Conservation (phyloP, 2,329 filamentous ascomycete genomes). For the Colletotrichum abscissum region DNA sequence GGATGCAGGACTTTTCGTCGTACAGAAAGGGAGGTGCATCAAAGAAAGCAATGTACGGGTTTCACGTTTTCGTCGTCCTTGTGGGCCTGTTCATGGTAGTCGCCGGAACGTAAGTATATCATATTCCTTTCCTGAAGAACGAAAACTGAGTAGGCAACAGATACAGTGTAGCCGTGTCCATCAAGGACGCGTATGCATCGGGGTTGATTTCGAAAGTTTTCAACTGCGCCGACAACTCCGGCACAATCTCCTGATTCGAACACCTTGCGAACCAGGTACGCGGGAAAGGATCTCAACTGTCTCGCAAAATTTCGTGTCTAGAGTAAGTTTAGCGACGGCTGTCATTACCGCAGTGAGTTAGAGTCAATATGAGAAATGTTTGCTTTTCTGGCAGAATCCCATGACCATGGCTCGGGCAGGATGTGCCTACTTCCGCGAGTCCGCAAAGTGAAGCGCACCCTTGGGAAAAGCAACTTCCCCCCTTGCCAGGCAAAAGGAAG, state of each 20-base stretch:
- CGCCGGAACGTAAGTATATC: constrained; percentile 41
- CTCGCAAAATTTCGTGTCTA: neutral
- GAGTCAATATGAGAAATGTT: neutral
- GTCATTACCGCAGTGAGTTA: neutral
- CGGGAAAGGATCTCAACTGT: neutral
- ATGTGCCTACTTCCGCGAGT: neutral
- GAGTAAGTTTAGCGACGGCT: neutral
- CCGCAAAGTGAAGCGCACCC: neutral
- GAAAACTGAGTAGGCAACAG: neutral
- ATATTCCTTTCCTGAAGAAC: neutral
- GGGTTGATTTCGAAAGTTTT: constrained; percentile 41
- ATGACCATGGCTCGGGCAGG: neutral
- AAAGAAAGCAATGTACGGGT: constrained; percentile 35
- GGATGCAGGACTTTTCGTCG: constrained; percentile 39
- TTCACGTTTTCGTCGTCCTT: constrained; percentile 40
- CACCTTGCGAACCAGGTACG: neutral
- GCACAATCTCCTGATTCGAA: neutral
- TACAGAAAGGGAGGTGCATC: constrained; percentile 36
- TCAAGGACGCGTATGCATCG: constrained; percentile 39
- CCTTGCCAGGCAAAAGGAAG: neutral
- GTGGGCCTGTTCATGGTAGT: constrained; percentile 41
- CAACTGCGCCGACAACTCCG: constrained; percentile 42
- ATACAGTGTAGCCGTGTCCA: constrained; percentile 30
- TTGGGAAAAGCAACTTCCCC: neutral
- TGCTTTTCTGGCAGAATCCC: neutral